These are phyloP conservation scores for Hamamelis virginiana DNA, from an alignment of 164 flowering plant genomes.

Conservation along the genomic window DNA sequence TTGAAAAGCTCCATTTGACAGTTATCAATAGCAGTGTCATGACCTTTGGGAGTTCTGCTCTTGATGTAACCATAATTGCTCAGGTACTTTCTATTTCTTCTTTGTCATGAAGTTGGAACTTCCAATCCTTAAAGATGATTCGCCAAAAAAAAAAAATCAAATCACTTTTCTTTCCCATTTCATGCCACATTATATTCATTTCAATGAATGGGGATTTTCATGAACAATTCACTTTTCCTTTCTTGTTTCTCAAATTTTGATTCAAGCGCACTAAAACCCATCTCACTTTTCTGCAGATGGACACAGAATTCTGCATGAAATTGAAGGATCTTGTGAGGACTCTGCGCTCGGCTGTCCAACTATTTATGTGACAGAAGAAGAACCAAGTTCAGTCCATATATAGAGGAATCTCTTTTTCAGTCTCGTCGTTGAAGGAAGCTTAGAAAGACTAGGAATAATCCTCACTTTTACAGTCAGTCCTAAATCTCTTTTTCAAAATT, in stretches of 20 bases:
- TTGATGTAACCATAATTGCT: slow-evolving; percentile 72
- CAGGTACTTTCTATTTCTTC: slow-evolving; percentile 41
- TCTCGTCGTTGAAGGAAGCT: neutral
- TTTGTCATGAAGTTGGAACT: neutral
- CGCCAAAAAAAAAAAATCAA: neutral
- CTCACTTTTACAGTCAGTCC: no score
- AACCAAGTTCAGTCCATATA: neutral
- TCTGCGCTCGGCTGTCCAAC: slow-evolving; percentile 34
- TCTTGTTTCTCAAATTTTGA: neutral
- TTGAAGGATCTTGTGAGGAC: slow-evolving; percentile 45
- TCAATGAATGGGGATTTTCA: no score
- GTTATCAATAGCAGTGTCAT: slow-evolving; percentile 55
- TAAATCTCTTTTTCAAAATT: neutral
- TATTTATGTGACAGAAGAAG: slow-evolving; percentile 27
- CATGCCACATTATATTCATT: neutral
- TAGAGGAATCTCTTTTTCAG: neutral
- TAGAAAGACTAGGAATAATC: neutral
- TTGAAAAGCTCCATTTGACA: slow-evolving; percentile 64
- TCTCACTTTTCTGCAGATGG: slow-evolving; percentile 50
- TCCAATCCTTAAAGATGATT: neutral
- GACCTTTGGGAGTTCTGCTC: slow-evolving; percentile 57
- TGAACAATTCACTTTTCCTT: no score
- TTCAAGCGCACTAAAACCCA: neutral
- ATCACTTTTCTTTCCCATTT: neutral
- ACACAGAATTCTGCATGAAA: slow-evolving; percentile 35